Percentiles rank a stretch among this genome's conserved stretches.
Evolutionary conservation across 2,329 filamentous ascomycete genomes (phyloP).

Genomic region (Fusarium sambucinum): DNA sequence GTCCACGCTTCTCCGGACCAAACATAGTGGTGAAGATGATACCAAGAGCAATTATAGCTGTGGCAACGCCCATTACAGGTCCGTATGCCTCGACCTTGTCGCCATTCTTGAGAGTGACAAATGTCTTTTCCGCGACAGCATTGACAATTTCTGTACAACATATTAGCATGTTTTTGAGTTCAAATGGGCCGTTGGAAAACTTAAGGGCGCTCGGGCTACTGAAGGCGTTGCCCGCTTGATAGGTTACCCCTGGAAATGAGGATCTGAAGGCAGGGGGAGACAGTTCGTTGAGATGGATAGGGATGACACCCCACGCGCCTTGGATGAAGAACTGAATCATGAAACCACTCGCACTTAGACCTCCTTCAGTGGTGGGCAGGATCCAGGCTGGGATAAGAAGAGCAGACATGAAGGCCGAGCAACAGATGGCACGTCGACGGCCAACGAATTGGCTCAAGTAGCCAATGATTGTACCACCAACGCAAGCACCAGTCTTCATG

Average conservation of each 20-base stretch:
- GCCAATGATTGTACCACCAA: slow-evolving; percentile 79
- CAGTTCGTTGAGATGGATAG: slow-evolving; percentile 80
- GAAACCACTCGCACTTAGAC: slow-evolving; percentile 74
- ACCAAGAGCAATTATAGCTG: slow-evolving; percentile 78
- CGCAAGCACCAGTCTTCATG: slow-evolving; percentile 82
- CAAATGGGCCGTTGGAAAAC: no score
- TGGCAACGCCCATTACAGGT: slow-evolving; percentile 80
- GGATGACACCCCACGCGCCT: slow-evolving; percentile 75
- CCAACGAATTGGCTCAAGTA: slow-evolving; percentile 82
- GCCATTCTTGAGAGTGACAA: slow-evolving; percentile 66
- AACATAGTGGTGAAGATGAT: slow-evolving; percentile 76
- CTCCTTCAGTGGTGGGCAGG: slow-evolving; percentile 68
- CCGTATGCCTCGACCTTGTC: slow-evolving; percentile 76
- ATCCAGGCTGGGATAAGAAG: slow-evolving; percentile 78
- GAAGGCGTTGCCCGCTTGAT: slow-evolving; percentile 82
- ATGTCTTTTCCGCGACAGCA: slow-evolving; percentile 73
- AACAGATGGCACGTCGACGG: slow-evolving; percentile 75
- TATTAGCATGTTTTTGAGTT: no score
- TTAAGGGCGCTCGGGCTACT: slow-evolving; percentile 64
- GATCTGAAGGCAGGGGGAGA: slow-evolving; percentile 78
- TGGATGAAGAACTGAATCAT: slow-evolving; percentile 77
- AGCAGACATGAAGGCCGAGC: slow-evolving; percentile 69
- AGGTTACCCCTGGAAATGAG: slow-evolving; percentile 77
- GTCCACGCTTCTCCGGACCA: slow-evolving; percentile 80
- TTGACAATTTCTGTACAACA: slow-evolving; percentile 80